Conservation (phyloP, 2,329 filamentous ascomycete species). For the Diaporthe sp. region DNA sequence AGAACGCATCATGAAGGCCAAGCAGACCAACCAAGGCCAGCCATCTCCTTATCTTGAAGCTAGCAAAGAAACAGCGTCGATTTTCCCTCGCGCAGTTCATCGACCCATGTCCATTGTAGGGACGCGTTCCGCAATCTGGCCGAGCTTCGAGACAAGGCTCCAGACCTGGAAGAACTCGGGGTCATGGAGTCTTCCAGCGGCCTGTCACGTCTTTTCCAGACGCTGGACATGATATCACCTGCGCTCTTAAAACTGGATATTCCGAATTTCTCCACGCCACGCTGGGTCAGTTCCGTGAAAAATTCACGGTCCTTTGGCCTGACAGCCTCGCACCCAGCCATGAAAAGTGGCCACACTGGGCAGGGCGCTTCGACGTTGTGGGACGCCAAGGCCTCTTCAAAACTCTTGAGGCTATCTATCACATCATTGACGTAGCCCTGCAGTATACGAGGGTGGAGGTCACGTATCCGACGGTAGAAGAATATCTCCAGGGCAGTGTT, state of each 20-base stretch:
- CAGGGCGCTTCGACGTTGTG: background rate
- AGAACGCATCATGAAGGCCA: too few species aligned
- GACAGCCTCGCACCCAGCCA: slow-evolving; percentile 1
- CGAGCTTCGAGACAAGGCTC: background rate
- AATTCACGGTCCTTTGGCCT: slow-evolving; percentile 2
- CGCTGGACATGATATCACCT: slow-evolving; percentile 8
- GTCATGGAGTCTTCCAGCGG: background rate
- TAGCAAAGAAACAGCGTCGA: slow-evolving; percentile 12
- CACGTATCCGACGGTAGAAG: slow-evolving; percentile 12
- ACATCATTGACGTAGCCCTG: slow-evolving; percentile 2
- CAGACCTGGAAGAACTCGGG: background rate
- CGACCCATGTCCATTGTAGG: slow-evolving; percentile 1
- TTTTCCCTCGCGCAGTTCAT: background rate
- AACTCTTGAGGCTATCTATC: background rate
- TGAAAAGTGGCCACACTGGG: background rate
- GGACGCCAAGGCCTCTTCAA: background rate
- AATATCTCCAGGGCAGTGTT: slow-evolving; percentile 4
- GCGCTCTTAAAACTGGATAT: slow-evolving; percentile 4
- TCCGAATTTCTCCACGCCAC: slow-evolving; percentile 1
- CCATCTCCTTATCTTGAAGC: background rate
- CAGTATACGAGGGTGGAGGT: slow-evolving; percentile 7
- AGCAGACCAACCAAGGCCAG: too few species aligned
- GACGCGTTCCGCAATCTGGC: background rate
- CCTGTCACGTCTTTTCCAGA: background rate
- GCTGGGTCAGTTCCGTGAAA: background rate